Base-by-base conservation (phyloP, 257 asterid species). In the Solanum peruvianum region DNA sequence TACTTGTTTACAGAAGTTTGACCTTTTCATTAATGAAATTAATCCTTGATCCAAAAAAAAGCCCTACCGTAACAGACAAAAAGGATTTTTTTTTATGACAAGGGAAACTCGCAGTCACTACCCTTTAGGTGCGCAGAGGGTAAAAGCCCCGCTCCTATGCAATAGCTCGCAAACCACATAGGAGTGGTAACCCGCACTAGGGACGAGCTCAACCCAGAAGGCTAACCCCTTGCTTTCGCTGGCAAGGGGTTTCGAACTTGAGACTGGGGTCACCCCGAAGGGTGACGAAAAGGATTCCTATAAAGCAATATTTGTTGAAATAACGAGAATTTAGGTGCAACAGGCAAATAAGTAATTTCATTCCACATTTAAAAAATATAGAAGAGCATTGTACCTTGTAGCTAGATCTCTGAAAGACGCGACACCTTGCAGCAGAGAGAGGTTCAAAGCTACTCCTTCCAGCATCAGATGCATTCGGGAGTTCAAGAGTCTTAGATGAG, bases 351-450 rank as follows among this genome's bases (percentile, higher is more conserved):
- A 47, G 44, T 29, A 80, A 45, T 18, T 29, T 27, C 18, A 12
- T 52, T 47, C 85, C 67, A 49, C 44, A 31, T 18, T 18, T 31
- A 16, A 49, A 42, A 81, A 31, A 81, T 18, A 29, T 49, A 49
- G 80, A 78, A 62, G 52, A 88, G 72, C 67, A 77, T 75, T 85
- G 25, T 76, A 95, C 99, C 97, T 95, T 95, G 39, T 86, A 29
- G 80, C 87, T 88, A 4, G 96, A 90, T 88, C 90, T 89, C 86
- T 91, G 89, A 86, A 91, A 97, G 83, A 92, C 81, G 56, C 96
- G 98, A 92, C 99, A 94, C 90, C 99, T 91, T 86, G 99, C 98
- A 58, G 97, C 93, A 88, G 99, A 93, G 89, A 92, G 88, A 82
- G 90, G 94, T 56, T 92, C 98, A 58, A 91, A 85, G 83, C 90